phyloP scores from a whole-genome alignment of 768 basidiomycete genomes.

The Leccinum fibrillosum region DNA sequence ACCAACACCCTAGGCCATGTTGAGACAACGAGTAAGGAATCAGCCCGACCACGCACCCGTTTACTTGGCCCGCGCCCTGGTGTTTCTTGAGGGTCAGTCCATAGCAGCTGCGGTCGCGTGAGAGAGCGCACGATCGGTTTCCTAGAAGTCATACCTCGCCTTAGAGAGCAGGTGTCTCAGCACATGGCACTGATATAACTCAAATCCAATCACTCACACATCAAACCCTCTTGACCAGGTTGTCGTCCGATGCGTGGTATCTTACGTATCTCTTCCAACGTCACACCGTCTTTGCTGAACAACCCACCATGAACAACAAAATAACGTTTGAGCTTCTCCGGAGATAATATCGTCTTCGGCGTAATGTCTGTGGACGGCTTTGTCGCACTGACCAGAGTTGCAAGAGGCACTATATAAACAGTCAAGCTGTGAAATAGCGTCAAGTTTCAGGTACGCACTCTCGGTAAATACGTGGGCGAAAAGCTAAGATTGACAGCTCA shows the following conservation, averaged over 20 bases:
- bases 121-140: neutral
- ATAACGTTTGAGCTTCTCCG: conserved; percentile 80
- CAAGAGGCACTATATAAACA: conserved; percentile 70
- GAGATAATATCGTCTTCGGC: conserved; percentile 66
- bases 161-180: conserved; percentile 24
- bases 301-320: conserved; percentile 96
- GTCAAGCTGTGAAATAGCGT: conserved; percentile 5
- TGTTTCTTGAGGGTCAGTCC: conserved; percentile 92
- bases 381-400: conserved; percentile 79
- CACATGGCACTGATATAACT: conserved; percentile 1
- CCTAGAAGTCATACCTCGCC: conserved; percentile 53
- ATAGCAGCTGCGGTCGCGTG: conserved; percentile 59
- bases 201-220: conserved; percentile 60
- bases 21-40: conserved; percentile 9
- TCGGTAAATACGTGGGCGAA: conserved; percentile 93
- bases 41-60: conserved; percentile 54
- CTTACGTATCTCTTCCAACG: conserved; percentile 87
- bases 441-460: conserved; percentile 43
- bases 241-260: conserved; percentile 85
- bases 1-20: conserved; percentile 73
- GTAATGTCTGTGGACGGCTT: conserved; percentile 43
- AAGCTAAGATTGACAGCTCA: conserved; percentile 45
- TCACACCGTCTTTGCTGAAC: conserved; percentile 94
- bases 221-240: conserved; percentile 91
- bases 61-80: conserved; percentile 95